Base-by-base conservation (phyloP, 768 basidiomycete genomes). In the Leccinum disarticulatum region DNA sequence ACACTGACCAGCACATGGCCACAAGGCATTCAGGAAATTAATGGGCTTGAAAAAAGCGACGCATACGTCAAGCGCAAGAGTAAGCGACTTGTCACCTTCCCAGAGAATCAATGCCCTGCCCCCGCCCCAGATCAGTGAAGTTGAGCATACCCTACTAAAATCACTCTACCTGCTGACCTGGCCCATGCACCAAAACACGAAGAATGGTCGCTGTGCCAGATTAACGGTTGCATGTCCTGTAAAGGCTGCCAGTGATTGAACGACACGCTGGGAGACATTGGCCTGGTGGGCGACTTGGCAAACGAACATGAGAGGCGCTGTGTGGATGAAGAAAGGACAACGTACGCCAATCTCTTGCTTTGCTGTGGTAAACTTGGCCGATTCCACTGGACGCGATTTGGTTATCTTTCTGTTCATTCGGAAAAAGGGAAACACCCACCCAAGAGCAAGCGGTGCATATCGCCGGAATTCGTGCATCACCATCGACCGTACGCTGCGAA, bases 171-270 rank as follows among this genome's bases (percentile, higher is more conserved):
- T 80, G 67, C 76, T 78, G 55, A 90, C 81, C 71, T 89, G 87
- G 22, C 80, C 80, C 86, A 88, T 87, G 67, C 90, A 88, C 87
- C 87, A 90, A 69, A 87, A 87, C 25, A 84, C 77, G 68, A 84
- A 87, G 68, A 87, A 87, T 10, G 88, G 88, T 57, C 87, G 75
- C 15, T 81, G 76, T 3, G 83, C 75, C 25, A 90, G 71, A 33
- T 78, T 69, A 60, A 83, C 80, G 43, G 73, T 65, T 22, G 68
- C 67, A 51, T 74, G 68, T 3, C 86, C 87, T 9, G 88, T 88
- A 62, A 89, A 79, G 3, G 80, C 79, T 56, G 82, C 79, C 48
- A 90, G 74, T 9, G 84, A 86, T 31, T 75, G 72, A 77, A 87
- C 83, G 30, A 86, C 79, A 33, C 83, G 81, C 56, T 83, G 79